Evolutionary conservation across 345 rosid species (phyloP).

Genomic region (Salix koriyanagi): DNA sequence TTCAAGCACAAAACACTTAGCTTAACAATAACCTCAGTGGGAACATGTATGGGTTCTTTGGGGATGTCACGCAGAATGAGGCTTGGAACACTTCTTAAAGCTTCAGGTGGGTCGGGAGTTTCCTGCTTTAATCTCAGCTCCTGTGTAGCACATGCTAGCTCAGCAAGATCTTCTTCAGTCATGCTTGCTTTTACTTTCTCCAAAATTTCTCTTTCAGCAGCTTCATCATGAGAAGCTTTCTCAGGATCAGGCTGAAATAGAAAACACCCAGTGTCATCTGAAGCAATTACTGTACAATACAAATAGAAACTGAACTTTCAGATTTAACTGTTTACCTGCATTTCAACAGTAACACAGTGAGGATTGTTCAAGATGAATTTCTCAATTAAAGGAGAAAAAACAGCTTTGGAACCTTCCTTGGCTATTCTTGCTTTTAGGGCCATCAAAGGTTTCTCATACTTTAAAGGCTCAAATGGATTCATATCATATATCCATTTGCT

Average conservation of each 20-base stretch:
- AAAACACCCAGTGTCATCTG: conserved; percentile 18
- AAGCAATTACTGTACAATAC: not conserved
- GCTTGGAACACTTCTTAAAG: conserved; percentile 77
- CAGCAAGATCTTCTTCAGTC: conserved; percentile 93
- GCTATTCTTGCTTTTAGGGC: conserved; percentile 77
- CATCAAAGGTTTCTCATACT: conserved; percentile 77
- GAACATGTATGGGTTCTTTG: conserved; percentile 71
- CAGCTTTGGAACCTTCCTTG: conserved; percentile 85
- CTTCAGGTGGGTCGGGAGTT: conserved; percentile 95
- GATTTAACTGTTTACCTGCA: conserved; percentile 59
- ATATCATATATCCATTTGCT: conserved; percentile 97
- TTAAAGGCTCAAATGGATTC: conserved; percentile 96
- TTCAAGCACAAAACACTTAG: conserved; percentile 12
- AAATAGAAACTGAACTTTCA: conserved; percentile 7
- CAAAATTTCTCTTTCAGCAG: conserved; percentile 65
- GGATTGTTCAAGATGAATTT: conserved; percentile 73
- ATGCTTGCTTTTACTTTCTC: conserved; percentile 66
- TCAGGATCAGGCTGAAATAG: conserved; percentile 81
- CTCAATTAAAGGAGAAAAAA: conserved; percentile 89
- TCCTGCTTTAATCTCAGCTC: conserved; percentile 85
- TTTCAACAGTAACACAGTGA: conserved; percentile 85
- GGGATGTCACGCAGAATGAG: conserved; percentile 76
- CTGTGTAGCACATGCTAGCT: conserved; percentile 79
- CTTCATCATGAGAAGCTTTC: conserved; percentile 80
- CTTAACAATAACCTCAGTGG: conserved; percentile 56